Percentiles rank a stretch among this genome's conserved stretches.
phyloP scores from a whole-genome alignment of 352 stramenopile genomes.

The Globisporangium rhizosaccharum region DNA sequence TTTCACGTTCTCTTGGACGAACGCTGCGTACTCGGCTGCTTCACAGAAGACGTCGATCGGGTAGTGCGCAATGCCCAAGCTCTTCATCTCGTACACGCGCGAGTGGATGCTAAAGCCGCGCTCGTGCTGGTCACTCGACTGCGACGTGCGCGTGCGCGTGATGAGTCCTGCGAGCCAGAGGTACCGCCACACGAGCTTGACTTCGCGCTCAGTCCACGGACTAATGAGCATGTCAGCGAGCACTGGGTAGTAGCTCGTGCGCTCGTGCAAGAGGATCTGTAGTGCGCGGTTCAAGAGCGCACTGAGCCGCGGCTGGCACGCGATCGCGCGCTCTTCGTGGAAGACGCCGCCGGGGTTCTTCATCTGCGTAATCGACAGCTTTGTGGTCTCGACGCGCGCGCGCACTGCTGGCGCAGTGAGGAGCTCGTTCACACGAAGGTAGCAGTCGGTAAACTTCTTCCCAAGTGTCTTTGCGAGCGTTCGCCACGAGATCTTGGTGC shows the following conservation, averaged over 20 bases:
- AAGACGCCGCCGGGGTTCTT: slow-evolving; percentile 73
- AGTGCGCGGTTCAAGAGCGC: slow-evolving; percentile 61
- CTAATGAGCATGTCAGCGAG: slow-evolving; percentile 72
- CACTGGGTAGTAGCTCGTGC: slow-evolving; percentile 60
- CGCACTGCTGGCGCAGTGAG: slow-evolving; percentile 54
- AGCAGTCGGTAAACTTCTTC: slow-evolving; percentile 63
- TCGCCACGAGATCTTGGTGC: slow-evolving; percentile 74
- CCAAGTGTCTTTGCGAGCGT: slow-evolving; percentile 44
- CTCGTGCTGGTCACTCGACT: slow-evolving; percentile 56
- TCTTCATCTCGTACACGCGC: slow-evolving; percentile 68
- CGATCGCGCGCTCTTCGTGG: slow-evolving; percentile 57
- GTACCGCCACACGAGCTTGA: slow-evolving; percentile 83
- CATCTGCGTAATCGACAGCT: slow-evolving; percentile 48
- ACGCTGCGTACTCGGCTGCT: slow-evolving; percentile 65
- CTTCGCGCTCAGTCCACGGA: slow-evolving; percentile 63
- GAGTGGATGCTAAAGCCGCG: slow-evolving; percentile 69
- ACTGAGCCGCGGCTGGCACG: slow-evolving; percentile 51
- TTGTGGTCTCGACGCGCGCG: slow-evolving; percentile 52
- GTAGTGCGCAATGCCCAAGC: slow-evolving; percentile 57
- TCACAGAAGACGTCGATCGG: slow-evolving; percentile 64
- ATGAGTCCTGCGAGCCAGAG: slow-evolving; percentile 77
- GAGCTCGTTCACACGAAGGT: slow-evolving; percentile 65
- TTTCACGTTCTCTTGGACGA: slow-evolving; percentile 65
- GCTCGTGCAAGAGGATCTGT: slow-evolving; percentile 79
- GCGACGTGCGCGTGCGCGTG: slow-evolving; percentile 39